These are phyloP conservation scores for Penicillium verhagenii DNA, from an alignment of 495 filamentous ascomycete species.

Conservation along the genomic window DNA sequence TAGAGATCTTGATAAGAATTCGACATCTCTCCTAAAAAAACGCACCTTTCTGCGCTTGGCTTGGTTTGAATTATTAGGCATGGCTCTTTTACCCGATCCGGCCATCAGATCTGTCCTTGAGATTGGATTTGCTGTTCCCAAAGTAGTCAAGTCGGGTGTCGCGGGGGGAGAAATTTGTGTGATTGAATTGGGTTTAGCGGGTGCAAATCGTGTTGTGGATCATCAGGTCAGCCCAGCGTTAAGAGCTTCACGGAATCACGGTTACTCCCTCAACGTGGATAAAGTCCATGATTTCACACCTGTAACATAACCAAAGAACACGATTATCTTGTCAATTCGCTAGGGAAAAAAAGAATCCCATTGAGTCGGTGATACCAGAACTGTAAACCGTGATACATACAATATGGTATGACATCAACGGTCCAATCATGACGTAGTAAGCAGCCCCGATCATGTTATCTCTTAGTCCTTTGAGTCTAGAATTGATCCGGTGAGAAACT, in stretches of 20 bases:
- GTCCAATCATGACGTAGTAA: constrained; percentile 31
- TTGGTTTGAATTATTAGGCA: constrained; percentile 27
- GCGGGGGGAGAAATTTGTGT: constrained; percentile 8
- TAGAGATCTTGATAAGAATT: neutral
- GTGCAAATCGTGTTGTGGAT: constrained; percentile 4
- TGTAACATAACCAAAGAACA: too few species aligned
- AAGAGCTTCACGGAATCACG: neutral
- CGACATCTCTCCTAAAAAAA: neutral
- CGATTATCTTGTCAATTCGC: too few species aligned
- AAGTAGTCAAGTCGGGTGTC: neutral
- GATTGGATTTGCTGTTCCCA: too few species aligned
- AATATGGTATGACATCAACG: constrained; percentile 40
- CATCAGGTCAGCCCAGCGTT: neutral
- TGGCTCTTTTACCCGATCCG: constrained; percentile 31
- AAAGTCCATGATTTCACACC: neutral
- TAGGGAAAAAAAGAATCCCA: neutral
- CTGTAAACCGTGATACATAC: neutral
- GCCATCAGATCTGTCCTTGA: constrained; percentile 17
- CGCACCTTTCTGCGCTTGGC: constrained; percentile 41
- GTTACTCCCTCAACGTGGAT: neutral
- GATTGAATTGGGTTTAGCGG: constrained; percentile 10
- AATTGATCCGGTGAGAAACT: neutral
- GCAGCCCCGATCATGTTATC: neutral
- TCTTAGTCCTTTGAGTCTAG: neutral
- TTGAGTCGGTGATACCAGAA: neutral